A percentile compares a stretch with the other conserved stretches of the same genome.
phyloP scores from a whole-genome alignment of 202 grass and related monocot species.

The Schoenoplectus tabernaemontani region DNA sequence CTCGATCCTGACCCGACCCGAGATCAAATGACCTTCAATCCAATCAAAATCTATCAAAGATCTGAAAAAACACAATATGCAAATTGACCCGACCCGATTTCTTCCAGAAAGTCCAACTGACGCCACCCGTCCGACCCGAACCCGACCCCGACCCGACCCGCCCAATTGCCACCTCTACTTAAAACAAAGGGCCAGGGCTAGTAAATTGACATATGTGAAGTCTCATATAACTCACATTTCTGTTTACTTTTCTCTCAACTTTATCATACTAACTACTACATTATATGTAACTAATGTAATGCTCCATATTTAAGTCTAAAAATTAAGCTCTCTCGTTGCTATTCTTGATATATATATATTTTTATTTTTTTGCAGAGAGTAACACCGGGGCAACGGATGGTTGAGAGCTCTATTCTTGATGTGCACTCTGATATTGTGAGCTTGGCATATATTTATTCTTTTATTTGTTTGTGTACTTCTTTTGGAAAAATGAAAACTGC shows the following conservation, averaged over 20 bases:
- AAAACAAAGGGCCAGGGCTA: too few relatives aligned
- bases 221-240: neutral
- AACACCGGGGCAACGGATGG: constrained; percentile 58
- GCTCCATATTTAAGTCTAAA: neutral
- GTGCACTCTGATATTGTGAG: constrained; percentile 63
- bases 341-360: neutral
- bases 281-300: neutral
- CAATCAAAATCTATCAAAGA: too few relatives aligned
- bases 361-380: constrained; percentile 44
- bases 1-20: too few relatives aligned
- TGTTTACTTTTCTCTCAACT: neutral
- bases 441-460: constrained; percentile 5
- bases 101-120: too few relatives aligned
- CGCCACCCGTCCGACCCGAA: too few relatives aligned
- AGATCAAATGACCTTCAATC: too few relatives aligned
- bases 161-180: too few relatives aligned
- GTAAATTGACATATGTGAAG: neutral
- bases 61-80: too few relatives aligned
- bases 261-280: neutral
- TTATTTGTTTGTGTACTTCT: neutral
- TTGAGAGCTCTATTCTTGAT: constrained; percentile 96
- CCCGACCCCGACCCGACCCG: too few relatives aligned
- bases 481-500: neutral
- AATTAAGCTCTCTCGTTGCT: neutral
- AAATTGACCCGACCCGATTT: too few relatives aligned